These are phyloP conservation scores for Citrus mangshanensis DNA, from an alignment of 345 rosid species.

Conservation along the genomic window DNA sequence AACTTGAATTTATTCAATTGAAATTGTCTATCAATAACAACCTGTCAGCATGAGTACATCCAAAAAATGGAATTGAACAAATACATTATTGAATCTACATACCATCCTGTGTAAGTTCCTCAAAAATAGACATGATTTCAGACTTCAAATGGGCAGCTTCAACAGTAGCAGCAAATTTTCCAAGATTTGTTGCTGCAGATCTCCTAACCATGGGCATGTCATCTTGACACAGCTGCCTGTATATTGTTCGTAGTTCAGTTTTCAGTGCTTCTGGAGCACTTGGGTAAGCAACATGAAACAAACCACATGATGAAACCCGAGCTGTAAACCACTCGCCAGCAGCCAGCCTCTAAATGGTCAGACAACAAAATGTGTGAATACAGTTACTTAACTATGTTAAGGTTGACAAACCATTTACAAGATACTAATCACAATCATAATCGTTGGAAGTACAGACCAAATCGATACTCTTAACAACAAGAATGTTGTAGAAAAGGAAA, in stretches of 20 bases:
- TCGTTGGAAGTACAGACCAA: neutral
- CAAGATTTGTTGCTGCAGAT: constrained; percentile 77
- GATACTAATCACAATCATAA: neutral
- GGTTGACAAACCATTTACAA: neutral
- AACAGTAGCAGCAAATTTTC: constrained; percentile 78
- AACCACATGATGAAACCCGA: constrained; percentile 73
- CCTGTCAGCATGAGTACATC: neutral
- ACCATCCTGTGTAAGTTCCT: constrained; percentile 81
- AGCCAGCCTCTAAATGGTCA: constrained; percentile 53
- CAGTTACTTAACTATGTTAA: neutral
- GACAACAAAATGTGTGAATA: neutral
- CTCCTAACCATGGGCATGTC: constrained; percentile 94
- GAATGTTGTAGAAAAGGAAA: neutral
- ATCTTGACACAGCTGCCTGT: constrained; percentile 73
- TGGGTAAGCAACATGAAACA: constrained; percentile 77
- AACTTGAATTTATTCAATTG: neutral
- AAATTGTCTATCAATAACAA: neutral
- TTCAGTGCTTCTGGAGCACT: constrained; percentile 59
- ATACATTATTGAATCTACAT: constrained; percentile 7
- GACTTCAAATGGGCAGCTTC: constrained; percentile 63
- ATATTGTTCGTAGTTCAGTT: constrained; percentile 58
- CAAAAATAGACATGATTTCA: constrained; percentile 73
- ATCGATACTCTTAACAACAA: neutral
- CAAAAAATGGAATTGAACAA: neutral
- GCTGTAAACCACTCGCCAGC: constrained; percentile 91